These are phyloP conservation scores for Penicillium coprophilum DNA, from an alignment of 495 filamentous ascomycete genomes.

Conservation along the genomic window DNA sequence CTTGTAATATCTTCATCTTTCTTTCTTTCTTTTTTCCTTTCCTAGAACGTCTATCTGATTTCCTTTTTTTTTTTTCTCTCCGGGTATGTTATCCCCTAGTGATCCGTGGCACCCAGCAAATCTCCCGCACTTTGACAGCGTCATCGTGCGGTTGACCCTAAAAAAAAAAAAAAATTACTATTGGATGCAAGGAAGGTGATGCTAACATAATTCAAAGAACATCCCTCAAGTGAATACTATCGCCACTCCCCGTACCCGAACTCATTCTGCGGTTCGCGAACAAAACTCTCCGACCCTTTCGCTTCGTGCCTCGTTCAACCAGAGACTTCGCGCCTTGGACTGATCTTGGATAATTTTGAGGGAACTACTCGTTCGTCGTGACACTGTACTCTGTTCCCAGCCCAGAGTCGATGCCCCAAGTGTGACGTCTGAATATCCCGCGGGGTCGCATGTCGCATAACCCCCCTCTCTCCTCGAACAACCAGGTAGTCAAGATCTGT, in stretches of 20 bases:
- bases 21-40: slow-evolving; percentile 14
- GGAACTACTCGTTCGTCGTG: slow-evolving; percentile 3
- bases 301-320: background rate
- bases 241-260: slow-evolving; percentile 15
- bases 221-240: too few relatives aligned
- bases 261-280: slow-evolving; percentile 12
- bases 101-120: slow-evolving; percentile 42
- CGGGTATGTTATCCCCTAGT: background rate
- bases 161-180: too few relatives aligned
- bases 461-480: slow-evolving; percentile 11
- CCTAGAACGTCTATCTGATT: slow-evolving; percentile 2
- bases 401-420: slow-evolving; percentile 34
- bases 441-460: slow-evolving; percentile 31
- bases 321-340: background rate
- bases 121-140: slow-evolving; percentile 45
- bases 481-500: slow-evolving; percentile 15
- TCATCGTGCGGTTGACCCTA: slow-evolving; percentile 33
- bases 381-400: slow-evolving; percentile 11
- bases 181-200: too few relatives aligned
- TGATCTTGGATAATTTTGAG: too few relatives aligned
- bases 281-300: slow-evolving; percentile 1
- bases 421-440: slow-evolving; percentile 34
- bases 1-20: slow-evolving; percentile 4
- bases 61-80: too few relatives aligned
- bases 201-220: background rate